Percentiles rank a stretch among this genome's conserved stretches.
These are phyloP conservation scores for Dalbergia oliveri DNA, from an alignment of 306 rosid species.

Conservation along the genomic window DNA sequence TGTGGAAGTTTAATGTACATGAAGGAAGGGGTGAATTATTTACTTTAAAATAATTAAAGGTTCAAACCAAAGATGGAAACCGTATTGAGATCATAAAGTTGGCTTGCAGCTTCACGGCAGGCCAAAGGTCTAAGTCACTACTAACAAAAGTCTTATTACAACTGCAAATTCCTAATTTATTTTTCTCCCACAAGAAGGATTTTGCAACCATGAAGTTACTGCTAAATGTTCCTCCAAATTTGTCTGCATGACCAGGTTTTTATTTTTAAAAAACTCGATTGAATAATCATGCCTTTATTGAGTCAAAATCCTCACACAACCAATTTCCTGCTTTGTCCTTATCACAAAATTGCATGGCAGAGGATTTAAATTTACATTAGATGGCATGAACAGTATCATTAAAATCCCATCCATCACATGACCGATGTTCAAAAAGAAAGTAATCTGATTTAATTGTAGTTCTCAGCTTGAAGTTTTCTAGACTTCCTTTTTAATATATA, in stretches of 20 bases:
- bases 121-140: too few relatives aligned
- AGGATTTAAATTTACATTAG: background rate
- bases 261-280: background rate
- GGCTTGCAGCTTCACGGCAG: background rate
- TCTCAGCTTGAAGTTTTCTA: conserved; percentile 4
- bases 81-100: background rate
- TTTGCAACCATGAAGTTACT: conserved; percentile 17
- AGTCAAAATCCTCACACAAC: conserved; percentile 4
- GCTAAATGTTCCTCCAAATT: background rate
- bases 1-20: background rate
- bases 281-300: background rate
- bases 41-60: background rate
- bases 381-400: background rate
- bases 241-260: background rate
- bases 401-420: conserved; percentile 6
- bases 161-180: background rate
- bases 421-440: conserved; percentile 21
- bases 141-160: too few relatives aligned
- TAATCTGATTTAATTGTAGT: conserved; percentile 3
- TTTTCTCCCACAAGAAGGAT: background rate
- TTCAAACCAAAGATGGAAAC: conserved; percentile 3
- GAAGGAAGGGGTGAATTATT: background rate
- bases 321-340: conserved; percentile 3
- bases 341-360: background rate
- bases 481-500: background rate